phyloP scores from a whole-genome alignment of 768 basidiomycete species.

The Leccinellum rugosiceps region DNA sequence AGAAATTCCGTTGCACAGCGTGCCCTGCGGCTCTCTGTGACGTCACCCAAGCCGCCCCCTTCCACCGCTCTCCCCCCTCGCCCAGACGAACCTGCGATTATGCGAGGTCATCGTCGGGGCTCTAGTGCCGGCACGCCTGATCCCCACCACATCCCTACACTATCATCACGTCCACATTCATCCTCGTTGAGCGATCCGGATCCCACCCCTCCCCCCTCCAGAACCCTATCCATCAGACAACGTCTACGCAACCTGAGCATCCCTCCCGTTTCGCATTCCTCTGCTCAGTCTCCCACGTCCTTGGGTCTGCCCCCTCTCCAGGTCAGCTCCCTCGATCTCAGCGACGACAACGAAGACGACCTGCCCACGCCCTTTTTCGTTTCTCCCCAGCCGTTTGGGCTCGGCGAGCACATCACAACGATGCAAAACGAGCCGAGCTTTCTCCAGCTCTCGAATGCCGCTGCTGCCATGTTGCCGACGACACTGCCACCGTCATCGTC shows the following conservation, averaged over 20 bases:
- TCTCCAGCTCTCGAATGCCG: constrained; percentile 50
- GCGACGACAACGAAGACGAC: constrained; percentile 26
- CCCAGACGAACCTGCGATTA: constrained; percentile 50
- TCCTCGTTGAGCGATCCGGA: constrained; percentile 35
- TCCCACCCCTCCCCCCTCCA: constrained; percentile 10
- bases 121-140: constrained; percentile 32
- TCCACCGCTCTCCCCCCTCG: constrained; percentile 58
- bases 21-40: constrained; percentile 54
- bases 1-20: constrained; percentile 59
- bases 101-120: constrained; percentile 28
- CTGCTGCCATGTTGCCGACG: constrained; percentile 26
- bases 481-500: constrained; percentile 22
- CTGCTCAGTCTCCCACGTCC: constrained; percentile 22
- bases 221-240: constrained; percentile 49
- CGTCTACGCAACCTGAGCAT: constrained; percentile 69
- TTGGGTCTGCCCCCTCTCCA: constrained; percentile 24
- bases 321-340: constrained; percentile 25
- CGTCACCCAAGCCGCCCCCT: constrained; percentile 64
- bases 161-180: constrained; percentile 38
- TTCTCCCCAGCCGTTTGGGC: constrained; percentile 23
- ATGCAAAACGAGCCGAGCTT: constrained; percentile 58
- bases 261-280: constrained; percentile 38
- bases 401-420: constrained; percentile 60
- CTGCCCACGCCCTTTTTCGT: constrained; percentile 22
- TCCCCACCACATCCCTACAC: constrained; percentile 44